Evolutionary conservation across 768 basidiomycete species (phyloP).

Genomic region (Amanita molliuscula): DNA sequence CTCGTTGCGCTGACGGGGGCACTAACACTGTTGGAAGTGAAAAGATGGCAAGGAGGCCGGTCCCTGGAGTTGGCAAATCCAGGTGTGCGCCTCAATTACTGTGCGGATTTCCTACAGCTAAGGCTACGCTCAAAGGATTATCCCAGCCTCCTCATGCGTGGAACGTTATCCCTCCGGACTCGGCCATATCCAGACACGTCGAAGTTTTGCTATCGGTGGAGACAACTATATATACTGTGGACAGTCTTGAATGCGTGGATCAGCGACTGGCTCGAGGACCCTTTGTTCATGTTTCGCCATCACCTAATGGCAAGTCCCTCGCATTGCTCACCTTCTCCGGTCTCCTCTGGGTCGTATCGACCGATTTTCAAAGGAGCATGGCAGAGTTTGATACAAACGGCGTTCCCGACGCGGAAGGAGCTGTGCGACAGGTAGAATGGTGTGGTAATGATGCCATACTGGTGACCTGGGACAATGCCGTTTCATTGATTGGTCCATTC

Average conservation of each 20-base stretch:
- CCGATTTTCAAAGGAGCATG: slow-evolving; percentile 81
- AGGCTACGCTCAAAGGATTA: slow-evolving; percentile 36
- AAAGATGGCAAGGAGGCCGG: slow-evolving; percentile 77
- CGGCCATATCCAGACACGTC: slow-evolving; percentile 81
- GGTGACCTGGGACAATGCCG: slow-evolving; percentile 70
- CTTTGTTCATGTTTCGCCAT: slow-evolving; percentile 78
- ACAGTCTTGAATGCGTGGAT: slow-evolving; percentile 82
- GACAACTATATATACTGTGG: slow-evolving; percentile 71
- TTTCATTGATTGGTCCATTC: slow-evolving; percentile 84
- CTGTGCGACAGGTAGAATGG: slow-evolving; percentile 76
- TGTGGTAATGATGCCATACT: slow-evolving; percentile 94
- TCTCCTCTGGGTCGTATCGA: slow-evolving; percentile 87
- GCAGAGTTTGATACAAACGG: slow-evolving; percentile 75
- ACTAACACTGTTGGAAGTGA: slow-evolving; percentile 72
- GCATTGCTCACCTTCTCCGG: slow-evolving; percentile 70
- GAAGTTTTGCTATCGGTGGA: slow-evolving; percentile 83
- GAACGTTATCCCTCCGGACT: slow-evolving; percentile 84
- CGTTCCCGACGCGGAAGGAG: slow-evolving; percentile 43
- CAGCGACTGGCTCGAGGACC: slow-evolving; percentile 85
- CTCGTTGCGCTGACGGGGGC: slow-evolving; percentile 77
- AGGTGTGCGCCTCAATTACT: slow-evolving; percentile 34
- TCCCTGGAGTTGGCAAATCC: slow-evolving; percentile 65
- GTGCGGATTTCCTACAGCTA: background rate
- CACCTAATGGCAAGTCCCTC: slow-evolving; percentile 89
- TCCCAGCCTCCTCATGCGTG: slow-evolving; percentile 74